Percentiles rank a stretch among this genome's conserved stretches.
phyloP scores from a whole-genome alignment of 2,329 filamentous ascomycete species.

The Thelonectria olida region DNA sequence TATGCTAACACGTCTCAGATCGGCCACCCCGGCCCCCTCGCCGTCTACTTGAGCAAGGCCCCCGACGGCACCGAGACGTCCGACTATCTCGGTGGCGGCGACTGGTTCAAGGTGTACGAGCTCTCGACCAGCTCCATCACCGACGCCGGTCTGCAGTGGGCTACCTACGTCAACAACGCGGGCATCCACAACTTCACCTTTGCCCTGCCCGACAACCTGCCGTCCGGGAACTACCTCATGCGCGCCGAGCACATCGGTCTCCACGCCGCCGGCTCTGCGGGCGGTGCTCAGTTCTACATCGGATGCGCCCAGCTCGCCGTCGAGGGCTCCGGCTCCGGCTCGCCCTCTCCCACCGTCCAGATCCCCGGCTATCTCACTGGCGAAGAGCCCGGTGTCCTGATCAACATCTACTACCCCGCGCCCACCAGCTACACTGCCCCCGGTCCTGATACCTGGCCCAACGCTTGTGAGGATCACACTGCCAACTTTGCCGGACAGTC shows the following conservation, averaged over 20 bases:
- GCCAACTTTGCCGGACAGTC: constrained; percentile 46
- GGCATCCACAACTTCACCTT: constrained; percentile 49
- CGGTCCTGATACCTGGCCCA: constrained; percentile 47
- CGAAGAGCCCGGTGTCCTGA: constrained; percentile 44
- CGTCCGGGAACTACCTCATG: constrained; percentile 46
- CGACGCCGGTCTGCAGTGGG: constrained; percentile 44
- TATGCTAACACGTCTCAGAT: too few species aligned
- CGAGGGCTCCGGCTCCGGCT: constrained; percentile 41
- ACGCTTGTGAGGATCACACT: constrained; percentile 48
- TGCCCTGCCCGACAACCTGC: constrained; percentile 39
- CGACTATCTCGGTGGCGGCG: constrained; percentile 46
- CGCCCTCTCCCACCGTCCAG: constrained; percentile 41
- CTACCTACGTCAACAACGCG: constrained; percentile 40
- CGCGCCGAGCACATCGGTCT: constrained; percentile 50
- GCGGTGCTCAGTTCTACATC: constrained; percentile 51
- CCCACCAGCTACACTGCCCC: constrained; percentile 45
- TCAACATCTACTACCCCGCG: constrained; percentile 48
- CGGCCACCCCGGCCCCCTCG: constrained; percentile 49
- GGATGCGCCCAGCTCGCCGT: constrained; percentile 48
- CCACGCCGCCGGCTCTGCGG: constrained; percentile 42
- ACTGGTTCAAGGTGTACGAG: constrained; percentile 51
- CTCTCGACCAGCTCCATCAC: constrained; percentile 42
- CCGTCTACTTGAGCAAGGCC: constrained; percentile 50
- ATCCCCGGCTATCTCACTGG: constrained; percentile 47
- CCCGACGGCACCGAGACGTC: constrained; percentile 39